These are phyloP conservation scores for Eucalyptus shirleyi DNA, from an alignment of 345 rosid species.

Conservation along the genomic window DNA sequence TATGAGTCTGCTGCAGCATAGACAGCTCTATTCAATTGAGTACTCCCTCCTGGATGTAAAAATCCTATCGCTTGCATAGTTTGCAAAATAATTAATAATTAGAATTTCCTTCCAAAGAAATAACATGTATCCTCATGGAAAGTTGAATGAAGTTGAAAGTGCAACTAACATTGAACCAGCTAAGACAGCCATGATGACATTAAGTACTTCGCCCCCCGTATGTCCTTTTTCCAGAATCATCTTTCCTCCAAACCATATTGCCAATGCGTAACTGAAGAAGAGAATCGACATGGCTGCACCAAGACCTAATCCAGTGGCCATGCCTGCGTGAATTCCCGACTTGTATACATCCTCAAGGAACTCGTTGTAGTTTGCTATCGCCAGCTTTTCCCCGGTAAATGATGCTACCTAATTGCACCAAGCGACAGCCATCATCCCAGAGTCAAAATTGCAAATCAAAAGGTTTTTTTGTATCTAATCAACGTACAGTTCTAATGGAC, in stretches of 20 bases:
- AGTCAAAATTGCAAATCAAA: neutral
- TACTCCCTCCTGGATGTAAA: neutral
- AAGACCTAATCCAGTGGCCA: slow-evolving; percentile 13
- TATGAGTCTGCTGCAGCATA: neutral
- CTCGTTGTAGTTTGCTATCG: slow-evolving; percentile 9
- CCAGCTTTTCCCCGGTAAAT: slow-evolving; percentile 43
- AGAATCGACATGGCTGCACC: neutral
- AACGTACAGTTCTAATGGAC: slow-evolving; percentile 64
- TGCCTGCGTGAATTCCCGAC: slow-evolving; percentile 11
- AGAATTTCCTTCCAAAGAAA: neutral
- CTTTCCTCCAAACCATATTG: slow-evolving; percentile 35
- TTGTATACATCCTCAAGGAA: slow-evolving; percentile 11
- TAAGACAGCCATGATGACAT: slow-evolving; percentile 23
- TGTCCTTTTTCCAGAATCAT: slow-evolving; percentile 25
- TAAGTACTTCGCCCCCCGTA: slow-evolving; percentile 13
- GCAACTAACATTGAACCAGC: slow-evolving; percentile 26
- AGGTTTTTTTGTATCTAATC: too few relatives aligned
- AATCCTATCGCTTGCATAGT: neutral
- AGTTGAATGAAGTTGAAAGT: neutral
- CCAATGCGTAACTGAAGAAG: slow-evolving; percentile 13
- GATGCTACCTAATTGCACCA: slow-evolving; percentile 62
- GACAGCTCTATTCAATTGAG: neutral
- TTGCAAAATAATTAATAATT: neutral
- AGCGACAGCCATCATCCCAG: neutral
- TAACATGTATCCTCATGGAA: neutral